Evolutionary conservation across 768 basidiomycete species (phyloP).

Genomic region (Omphalotus guepiniiformis): DNA sequence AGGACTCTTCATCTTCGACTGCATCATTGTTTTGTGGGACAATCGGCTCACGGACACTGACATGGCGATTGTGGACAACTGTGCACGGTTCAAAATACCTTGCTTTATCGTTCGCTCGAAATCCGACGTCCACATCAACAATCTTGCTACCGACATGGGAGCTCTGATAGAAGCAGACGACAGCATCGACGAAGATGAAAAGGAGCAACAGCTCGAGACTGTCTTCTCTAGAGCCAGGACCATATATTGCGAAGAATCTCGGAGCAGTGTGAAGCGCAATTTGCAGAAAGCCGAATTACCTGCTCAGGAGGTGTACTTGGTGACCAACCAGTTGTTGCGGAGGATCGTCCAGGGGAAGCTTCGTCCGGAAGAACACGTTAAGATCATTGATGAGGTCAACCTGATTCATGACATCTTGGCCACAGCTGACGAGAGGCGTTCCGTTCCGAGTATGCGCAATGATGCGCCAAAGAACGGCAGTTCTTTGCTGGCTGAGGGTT

Average conservation of each 20-base stretch:
- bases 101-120: conserved; percentile 33
- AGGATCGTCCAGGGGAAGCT: conserved; percentile 16
- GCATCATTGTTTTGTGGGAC: conserved; percentile 28
- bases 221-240: conserved; percentile 17
- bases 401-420: conserved; percentile 6
- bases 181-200: background rate
- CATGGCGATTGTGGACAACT: conserved; percentile 27
- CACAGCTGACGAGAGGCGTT: conserved; percentile 3
- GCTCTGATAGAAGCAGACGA: background rate
- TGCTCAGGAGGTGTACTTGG: conserved; percentile 24
- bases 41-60: conserved; percentile 31
- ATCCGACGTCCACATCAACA: conserved; percentile 16
- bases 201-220: background rate
- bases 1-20: conserved; percentile 32
- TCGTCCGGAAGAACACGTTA: background rate
- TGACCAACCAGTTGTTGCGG: conserved; percentile 20
- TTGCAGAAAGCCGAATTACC: conserved; percentile 22
- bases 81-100: conserved; percentile 26
- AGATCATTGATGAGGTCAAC: conserved; percentile 6
- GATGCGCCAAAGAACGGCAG: too few relatives aligned
- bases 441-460: too few relatives aligned
- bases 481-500: too few relatives aligned
- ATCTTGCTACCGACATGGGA: background rate
- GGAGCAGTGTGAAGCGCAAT: conserved; percentile 19
- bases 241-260: conserved; percentile 23